phyloP scores from a whole-genome alignment of 805 yeast genomes.

The Candida easanensis region DNA sequence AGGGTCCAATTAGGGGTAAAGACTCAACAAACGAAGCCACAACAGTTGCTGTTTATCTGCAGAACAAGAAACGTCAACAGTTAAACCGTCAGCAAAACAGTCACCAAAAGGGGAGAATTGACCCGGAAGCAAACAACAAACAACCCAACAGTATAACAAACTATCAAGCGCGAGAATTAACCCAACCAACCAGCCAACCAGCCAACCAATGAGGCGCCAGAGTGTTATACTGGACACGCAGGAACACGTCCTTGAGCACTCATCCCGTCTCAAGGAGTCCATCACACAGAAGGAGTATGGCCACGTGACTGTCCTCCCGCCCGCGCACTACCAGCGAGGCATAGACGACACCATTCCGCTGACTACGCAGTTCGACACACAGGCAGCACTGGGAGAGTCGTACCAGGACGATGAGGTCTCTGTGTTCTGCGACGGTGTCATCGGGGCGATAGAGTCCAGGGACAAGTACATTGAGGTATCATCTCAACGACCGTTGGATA shows the following conservation, averaged over 20 bases:
- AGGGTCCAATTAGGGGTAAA: no score
- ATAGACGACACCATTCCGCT: conserved; percentile 25
- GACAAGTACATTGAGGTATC: conserved; percentile 64
- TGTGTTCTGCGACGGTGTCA: conserved; percentile 17
- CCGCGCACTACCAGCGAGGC: conserved; percentile 11
- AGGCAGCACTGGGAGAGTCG: conserved; percentile 23
- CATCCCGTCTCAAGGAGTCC: neutral
- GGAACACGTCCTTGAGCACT: neutral
- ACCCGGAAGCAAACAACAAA: no score
- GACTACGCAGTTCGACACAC: conserved; percentile 24
- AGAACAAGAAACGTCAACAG: no score
- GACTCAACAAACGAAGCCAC: no score
- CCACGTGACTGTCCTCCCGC: conserved; percentile 16
- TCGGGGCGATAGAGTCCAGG: conserved; percentile 45
- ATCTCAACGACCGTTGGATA: conserved; percentile 60
- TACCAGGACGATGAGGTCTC: neutral
- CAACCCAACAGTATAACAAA: no score
- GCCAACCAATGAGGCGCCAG: neutral
- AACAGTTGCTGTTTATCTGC: no score
- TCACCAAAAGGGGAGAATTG: no score
- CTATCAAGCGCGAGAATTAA: no score
- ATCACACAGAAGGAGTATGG: conserved; percentile 7
- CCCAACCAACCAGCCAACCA: no score
- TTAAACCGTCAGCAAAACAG: no score
- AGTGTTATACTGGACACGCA: neutral